Evolutionary conservation across 2,329 filamentous ascomycete species (phyloP).

Genomic region (Sporothrix curviconia): DNA sequence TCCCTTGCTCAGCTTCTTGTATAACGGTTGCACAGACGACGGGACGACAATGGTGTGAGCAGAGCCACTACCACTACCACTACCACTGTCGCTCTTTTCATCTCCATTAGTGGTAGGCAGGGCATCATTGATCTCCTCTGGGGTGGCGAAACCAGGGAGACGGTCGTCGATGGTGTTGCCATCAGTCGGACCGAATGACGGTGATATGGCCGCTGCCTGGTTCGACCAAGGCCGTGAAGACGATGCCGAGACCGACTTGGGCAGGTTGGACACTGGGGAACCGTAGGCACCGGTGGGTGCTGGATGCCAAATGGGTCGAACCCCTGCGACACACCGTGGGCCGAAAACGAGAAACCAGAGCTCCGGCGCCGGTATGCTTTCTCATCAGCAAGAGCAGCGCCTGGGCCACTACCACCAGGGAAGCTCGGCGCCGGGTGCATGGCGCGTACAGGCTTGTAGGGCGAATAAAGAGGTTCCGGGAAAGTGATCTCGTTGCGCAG

Average conservation of each 20-base stretch:
- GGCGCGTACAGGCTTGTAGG: slow-evolving; percentile 65
- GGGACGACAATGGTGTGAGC: background rate
- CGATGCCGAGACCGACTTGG: slow-evolving; percentile 16
- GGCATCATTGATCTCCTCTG: too few relatives aligned
- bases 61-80: background rate
- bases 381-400: slow-evolving; percentile 49
- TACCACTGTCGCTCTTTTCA: too few relatives aligned
- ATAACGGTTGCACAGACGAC: slow-evolving; percentile 28
- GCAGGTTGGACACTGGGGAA: slow-evolving; percentile 11
- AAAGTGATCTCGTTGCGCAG: slow-evolving; percentile 83
- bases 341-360: slow-evolving; percentile 40
- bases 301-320: slow-evolving; percentile 32
- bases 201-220: slow-evolving; percentile 39
- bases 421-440: slow-evolving; percentile 34
- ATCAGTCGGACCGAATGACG: slow-evolving; percentile 41
- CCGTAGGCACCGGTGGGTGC: slow-evolving; percentile 20
- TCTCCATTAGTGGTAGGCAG: too few relatives aligned
- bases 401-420: slow-evolving; percentile 33
- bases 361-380: slow-evolving; percentile 54
- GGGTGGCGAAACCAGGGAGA: background rate
- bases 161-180: background rate
- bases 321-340: slow-evolving; percentile 21
- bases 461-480: slow-evolving; percentile 78
- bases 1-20: slow-evolving; percentile 63
- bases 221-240: background rate